Evolutionary conservation across 2,329 filamentous ascomycete genomes (phyloP).

Genomic region (Westerdykella sp.): DNA sequence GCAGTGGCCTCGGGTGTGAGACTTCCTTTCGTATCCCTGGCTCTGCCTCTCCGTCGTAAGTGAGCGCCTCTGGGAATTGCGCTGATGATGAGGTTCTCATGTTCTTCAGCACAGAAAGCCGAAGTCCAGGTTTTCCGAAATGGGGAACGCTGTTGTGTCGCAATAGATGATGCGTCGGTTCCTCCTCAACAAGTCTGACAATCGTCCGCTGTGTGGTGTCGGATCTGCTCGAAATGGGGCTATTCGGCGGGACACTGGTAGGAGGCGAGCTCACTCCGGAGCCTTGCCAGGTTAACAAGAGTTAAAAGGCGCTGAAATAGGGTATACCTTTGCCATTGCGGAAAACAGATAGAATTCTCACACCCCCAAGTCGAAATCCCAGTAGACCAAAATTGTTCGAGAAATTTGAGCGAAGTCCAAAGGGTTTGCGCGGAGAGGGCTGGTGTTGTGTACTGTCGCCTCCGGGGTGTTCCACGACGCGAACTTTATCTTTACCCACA

Average conservation of each 20-base stretch:
- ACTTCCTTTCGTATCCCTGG: constrained; percentile 12
- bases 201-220: constrained; percentile 11
- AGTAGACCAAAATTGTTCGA: constrained; percentile 21
- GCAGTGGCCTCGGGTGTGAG: constrained; percentile 10
- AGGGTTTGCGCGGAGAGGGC: constrained; percentile 10
- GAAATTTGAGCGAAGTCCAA: constrained; percentile 11
- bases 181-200: neutral
- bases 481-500: constrained; percentile 29
- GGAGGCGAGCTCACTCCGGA: constrained; percentile 9
- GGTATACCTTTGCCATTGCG: constrained; percentile 26
- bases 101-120: constrained; percentile 9
- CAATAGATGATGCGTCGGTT: constrained; percentile 4
- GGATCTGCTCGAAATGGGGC: constrained; percentile 11
- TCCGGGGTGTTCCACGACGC: constrained; percentile 22
- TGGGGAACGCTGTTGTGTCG: constrained; percentile 13
- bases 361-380: constrained; percentile 25
- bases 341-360: constrained; percentile 32
- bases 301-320: neutral
- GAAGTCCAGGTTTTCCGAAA: constrained; percentile 6
- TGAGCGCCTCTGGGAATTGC: constrained; percentile 22
- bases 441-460: constrained; percentile 4
- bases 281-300: constrained; percentile 7
- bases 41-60: constrained; percentile 33
- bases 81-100: constrained; percentile 12
- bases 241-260: constrained; percentile 3